Base-by-base conservation (phyloP, 2,329 filamentous ascomycete species). In the Chaetomiaceae sp. region DNA sequence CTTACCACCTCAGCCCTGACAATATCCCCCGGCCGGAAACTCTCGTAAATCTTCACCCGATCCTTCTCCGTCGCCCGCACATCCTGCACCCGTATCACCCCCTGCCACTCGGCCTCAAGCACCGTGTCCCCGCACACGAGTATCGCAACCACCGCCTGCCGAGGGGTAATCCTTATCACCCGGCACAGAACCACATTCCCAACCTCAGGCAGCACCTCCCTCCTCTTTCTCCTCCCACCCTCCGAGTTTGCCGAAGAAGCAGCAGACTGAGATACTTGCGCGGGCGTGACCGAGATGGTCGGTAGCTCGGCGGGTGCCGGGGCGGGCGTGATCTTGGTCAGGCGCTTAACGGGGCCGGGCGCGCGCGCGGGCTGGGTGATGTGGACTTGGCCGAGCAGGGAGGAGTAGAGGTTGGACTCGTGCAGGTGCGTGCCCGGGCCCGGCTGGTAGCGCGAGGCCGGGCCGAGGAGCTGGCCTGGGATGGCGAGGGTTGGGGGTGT, bases 11-110 rank as follows among this genome's bases (percentile, higher is more conserved):
- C 81, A 4, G 90, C 94, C 47, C 89, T 76, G 47, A 99, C 89
- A 60, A 97, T 84, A 74, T 99, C 94, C 0, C 94, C 94, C 0
- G 95, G 91, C 60, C 91, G 81, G 68, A 97, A 97, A 65, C 87
- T 89, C 69, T 96, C 91, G 61, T 89, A 86, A 59, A 97, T 88
- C 68, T 88, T 89, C 39, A 96, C 89, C 63, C 89, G 89, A 68
- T 97, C 94, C 73, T 96, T 96, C 74, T 99, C 94, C 17, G 94
- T 96, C 3, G 91, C 90, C 52, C 94, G 81, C 31, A 99, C 89
- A 67, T 99, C 94, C 73, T 97, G 92, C 58, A 86, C 83, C 17
- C 91, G 81, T 56, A 96, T 91, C 57, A 95, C 75, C 4, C 88
- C 91, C 71, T 90, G 87, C 81, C 91, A 95, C 62, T 91, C 87